These are phyloP conservation scores for Aspergillus incahuasiensis DNA, from an alignment of 495 filamentous ascomycete genomes.

Conservation along the genomic window DNA sequence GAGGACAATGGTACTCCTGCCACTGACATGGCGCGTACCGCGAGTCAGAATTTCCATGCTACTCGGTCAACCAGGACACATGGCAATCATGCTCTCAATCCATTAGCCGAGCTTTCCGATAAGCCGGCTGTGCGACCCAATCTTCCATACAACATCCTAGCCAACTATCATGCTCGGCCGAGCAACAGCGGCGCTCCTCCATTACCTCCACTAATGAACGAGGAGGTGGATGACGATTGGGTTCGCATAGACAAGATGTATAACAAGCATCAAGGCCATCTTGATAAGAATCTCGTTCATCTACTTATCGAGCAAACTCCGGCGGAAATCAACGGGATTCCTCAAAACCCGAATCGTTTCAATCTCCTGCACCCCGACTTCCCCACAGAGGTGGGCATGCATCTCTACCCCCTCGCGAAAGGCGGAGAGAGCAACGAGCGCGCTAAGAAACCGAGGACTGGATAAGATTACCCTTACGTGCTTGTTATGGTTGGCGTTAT, in stretches of 20 bases:
- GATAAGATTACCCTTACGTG: neutral
- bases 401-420: conserved; percentile 28
- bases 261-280: conserved; percentile 30
- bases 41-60: conserved; percentile 59
- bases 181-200: conserved; percentile 44
- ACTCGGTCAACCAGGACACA: conserved; percentile 65
- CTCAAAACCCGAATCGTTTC: conserved; percentile 34
- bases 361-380: conserved; percentile 42
- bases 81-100: conserved; percentile 52
- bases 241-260: conserved; percentile 50
- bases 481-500: conserved; percentile 2
- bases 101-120: conserved; percentile 60
- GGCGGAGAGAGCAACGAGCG: conserved; percentile 15
- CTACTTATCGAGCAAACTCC: conserved; percentile 29
- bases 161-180: conserved; percentile 44
- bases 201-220: conserved; percentile 48
- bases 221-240: conserved; percentile 57
- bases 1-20: conserved; percentile 55
- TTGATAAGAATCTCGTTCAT: conserved; percentile 38
- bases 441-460: conserved; percentile 14
- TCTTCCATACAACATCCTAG: conserved; percentile 56
- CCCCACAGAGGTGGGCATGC: conserved; percentile 32
- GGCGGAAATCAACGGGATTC: conserved; percentile 29
- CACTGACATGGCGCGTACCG: conserved; percentile 65
- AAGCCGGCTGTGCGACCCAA: conserved; percentile 60